Conservation (phyloP, 768 basidiomycete species). For the Rossbeevera mucosa region DNA sequence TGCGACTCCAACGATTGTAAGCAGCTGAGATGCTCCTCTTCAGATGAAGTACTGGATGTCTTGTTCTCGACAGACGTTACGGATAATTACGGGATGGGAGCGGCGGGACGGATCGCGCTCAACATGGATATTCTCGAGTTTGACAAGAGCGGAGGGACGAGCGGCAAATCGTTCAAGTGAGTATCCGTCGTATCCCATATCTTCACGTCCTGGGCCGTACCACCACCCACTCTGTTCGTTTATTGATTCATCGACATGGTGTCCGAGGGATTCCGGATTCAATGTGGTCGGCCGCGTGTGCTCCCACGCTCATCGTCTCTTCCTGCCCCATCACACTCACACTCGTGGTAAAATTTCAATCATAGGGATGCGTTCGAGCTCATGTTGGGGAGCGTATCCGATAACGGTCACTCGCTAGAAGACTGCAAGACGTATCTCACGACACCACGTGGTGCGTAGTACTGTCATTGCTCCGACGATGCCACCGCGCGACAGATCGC, state of each 20-base stretch:
- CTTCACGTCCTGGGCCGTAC: neutral
- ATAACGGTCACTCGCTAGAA: conserved; percentile 76
- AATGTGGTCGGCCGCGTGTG: neutral
- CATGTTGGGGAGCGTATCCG: conserved; percentile 78
- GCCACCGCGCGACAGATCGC: neutral
- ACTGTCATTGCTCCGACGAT: neutral
- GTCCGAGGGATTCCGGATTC: conserved; percentile 6
- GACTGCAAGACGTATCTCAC: conserved; percentile 75
- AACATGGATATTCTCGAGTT: conserved; percentile 61
- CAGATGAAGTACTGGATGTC: neutral
- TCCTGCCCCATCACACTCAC: conserved; percentile 9
- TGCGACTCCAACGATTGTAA: conserved; percentile 90
- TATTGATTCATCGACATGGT: neutral
- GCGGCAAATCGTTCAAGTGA: conserved; percentile 37
- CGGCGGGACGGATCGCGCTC: conserved; percentile 63
- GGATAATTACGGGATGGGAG: conserved; percentile 86
- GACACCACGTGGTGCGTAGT: conserved; percentile 48
- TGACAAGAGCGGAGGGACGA: conserved; percentile 17
- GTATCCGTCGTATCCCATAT: conserved; percentile 25
- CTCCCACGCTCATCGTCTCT: conserved; percentile 7
- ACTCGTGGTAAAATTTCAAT: conserved; percentile 10
- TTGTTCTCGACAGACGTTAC: conserved; percentile 58
- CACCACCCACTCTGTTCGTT: neutral
- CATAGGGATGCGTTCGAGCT: conserved; percentile 79
- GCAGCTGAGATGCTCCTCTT: conserved; percentile 18